Base-by-base conservation (phyloP, 2,329 filamentous ascomycete genomes). In the Colletotrichum endophyticum region DNA sequence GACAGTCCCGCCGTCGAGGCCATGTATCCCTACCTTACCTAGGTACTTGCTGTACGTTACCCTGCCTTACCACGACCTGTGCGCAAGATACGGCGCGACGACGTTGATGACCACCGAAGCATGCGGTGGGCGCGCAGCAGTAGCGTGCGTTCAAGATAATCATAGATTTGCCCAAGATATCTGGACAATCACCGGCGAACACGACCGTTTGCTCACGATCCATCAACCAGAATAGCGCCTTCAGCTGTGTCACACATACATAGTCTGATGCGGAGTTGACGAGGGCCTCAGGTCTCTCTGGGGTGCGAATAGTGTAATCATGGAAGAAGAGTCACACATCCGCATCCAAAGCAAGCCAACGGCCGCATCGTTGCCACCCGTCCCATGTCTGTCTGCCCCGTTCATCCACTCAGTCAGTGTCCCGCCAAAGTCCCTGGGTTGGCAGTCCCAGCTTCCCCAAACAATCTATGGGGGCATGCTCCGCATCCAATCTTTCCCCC, bases 401-500 rank as follows among this genome's bases (percentile, higher is more conserved):
- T 62, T 27, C 34, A n/a, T 39, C 36, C 72, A 49, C 56, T 32
- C 34, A 36, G 34, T 16, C 49, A n/a, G 22, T 69, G 13, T 22
- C 25, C 22, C 36, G 25, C 36, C 36, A n/a, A 32, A 27, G 25
- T 30, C 30, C 63, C 63, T 27, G n/a, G 28, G 25, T 11, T 49
- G 22, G 63, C 63, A 25, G 28, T 66, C 25, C 63, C 63, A 49
- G 13, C 63, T 49, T 49, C 39, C 36, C 27, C 22, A 30, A 39
- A 53, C 57, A 66, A 70, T 56, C 30, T 30, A 6, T 70, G 8
- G 39, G 56, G 32, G 27, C 32, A 28, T 49, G 30, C 73, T 76
- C 70, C 70, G 22, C 70, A 70, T 30, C 28, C 59, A 76, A 64
- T 59, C 64, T 68, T 56, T 69, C 63, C 73, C 73, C 74, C 74